Evolutionary conservation across 1,139 yeast species (phyloP).

Genomic region (Sugiyamaella pinicola): DNA sequence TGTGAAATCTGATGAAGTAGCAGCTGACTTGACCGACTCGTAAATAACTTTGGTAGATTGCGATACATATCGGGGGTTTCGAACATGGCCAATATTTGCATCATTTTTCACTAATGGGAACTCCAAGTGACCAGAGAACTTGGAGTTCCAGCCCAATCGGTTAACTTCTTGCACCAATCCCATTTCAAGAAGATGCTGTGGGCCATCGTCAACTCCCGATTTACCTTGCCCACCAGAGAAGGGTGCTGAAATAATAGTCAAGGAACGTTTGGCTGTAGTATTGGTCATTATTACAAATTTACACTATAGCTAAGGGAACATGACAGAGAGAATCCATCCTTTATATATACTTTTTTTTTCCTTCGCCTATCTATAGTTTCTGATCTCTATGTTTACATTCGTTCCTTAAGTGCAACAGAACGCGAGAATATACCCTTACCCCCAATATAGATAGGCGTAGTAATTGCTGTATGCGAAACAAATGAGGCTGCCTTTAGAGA

Average conservation of each 20-base stretch:
- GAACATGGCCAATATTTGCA: constrained; percentile 52
- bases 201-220: constrained; percentile 92
- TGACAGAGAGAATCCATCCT: not conserved
- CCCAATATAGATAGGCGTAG: not conserved
- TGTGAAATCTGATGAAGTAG: constrained; percentile 60
- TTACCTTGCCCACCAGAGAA: constrained; percentile 97
- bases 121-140: constrained; percentile 58
- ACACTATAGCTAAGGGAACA: not conserved
- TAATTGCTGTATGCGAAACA: not conserved
- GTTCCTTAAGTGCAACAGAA: constrained; percentile 25
- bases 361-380: no score
- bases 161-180: constrained; percentile 68
- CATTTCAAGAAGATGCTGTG: constrained; percentile 71
- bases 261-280: constrained; percentile 13
- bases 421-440: constrained; percentile 19
- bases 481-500: constrained; percentile 16
- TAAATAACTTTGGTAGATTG: constrained; percentile 68
- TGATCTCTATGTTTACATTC: no score
- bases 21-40: constrained; percentile 59
- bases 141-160: constrained; percentile 71
- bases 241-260: constrained; percentile 70
- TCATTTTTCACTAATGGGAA: constrained; percentile 42
- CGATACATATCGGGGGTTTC: constrained; percentile 77
- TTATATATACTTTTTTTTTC: not conserved
- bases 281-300: constrained; percentile 7